These are phyloP conservation scores for Entomortierella chlamydospora DNA, from an alignment of 192 early-diverging fungal species.

Conservation along the genomic window DNA sequence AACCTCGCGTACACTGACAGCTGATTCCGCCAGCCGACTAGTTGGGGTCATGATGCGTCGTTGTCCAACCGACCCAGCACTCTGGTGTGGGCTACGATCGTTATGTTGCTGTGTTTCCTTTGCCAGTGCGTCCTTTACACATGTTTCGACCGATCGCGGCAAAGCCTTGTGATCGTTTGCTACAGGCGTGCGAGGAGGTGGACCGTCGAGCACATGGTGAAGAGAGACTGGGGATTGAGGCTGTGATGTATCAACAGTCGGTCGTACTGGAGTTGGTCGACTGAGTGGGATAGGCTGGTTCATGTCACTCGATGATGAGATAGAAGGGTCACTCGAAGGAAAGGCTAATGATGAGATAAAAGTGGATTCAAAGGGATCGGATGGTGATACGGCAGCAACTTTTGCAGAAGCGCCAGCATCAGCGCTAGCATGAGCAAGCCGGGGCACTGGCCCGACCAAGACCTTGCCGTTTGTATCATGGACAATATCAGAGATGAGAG, in stretches of 20 bases:
- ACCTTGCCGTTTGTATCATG: conserved; percentile 12
- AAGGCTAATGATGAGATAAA: conserved; percentile 17
- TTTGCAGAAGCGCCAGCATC: conserved; percentile 28
- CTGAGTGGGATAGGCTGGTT: background rate
- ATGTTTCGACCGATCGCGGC: conserved; percentile 28
- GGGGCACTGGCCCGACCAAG: conserved; percentile 23
- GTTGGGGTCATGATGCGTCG: conserved; percentile 51
- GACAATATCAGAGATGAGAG: conserved; percentile 22
- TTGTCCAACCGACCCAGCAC: conserved; percentile 22
- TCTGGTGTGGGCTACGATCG: background rate
- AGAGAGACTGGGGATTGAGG: conserved; percentile 38
- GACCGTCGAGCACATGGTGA: conserved; percentile 47
- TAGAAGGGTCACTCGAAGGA: conserved; percentile 4
- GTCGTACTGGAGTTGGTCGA: background rate
- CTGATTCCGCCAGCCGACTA: conserved; percentile 69
- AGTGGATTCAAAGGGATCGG: conserved; percentile 1
- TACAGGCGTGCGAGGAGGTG: conserved; percentile 3
- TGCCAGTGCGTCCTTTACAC: conserved; percentile 40
- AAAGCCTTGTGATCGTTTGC: conserved; percentile 5
- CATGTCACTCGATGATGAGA: conserved; percentile 5
- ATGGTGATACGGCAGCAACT: conserved; percentile 2
- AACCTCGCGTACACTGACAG: conserved; percentile 75
- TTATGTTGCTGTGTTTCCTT: conserved; percentile 5
- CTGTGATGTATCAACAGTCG: conserved; percentile 32
- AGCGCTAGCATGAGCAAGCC: conserved; percentile 24